Evolutionary conservation across 2,329 filamentous ascomycete genomes (phyloP).

Genomic region (Akanthomyces uredinophilus): DNA sequence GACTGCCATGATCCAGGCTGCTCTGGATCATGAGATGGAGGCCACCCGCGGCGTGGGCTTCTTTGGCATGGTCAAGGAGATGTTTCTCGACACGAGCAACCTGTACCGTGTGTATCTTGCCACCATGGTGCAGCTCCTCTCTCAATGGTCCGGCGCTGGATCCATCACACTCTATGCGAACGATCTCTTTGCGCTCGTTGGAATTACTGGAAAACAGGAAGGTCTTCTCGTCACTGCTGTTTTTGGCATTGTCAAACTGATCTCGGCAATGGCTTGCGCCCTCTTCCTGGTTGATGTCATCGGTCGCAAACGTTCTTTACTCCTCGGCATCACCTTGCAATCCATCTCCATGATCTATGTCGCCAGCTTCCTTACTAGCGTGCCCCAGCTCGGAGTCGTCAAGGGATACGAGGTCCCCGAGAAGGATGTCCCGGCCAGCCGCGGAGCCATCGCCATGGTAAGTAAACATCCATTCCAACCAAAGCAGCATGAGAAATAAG

Average conservation of each 20-base stretch:
- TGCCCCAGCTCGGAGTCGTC: conserved; percentile 52
- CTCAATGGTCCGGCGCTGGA: conserved; percentile 69
- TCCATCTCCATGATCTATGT: conserved; percentile 58
- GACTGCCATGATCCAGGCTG: conserved; percentile 57
- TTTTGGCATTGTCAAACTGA: conserved; percentile 70
- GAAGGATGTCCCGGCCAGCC: conserved; percentile 51
- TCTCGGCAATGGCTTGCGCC: conserved; percentile 62
- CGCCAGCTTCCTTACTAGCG: conserved; percentile 55
- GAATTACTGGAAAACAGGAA: conserved; percentile 62
- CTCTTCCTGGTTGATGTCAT: conserved; percentile 76
- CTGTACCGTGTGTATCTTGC: conserved; percentile 68
- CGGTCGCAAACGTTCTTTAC: conserved; percentile 64
- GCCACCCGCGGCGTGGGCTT: conserved; percentile 62
- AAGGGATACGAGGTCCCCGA: conserved; percentile 42
- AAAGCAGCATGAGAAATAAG: background rate
- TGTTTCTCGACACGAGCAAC: conserved; percentile 63
- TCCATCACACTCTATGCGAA: conserved; percentile 73
- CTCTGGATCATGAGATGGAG: conserved; percentile 66
- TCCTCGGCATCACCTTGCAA: conserved; percentile 57
- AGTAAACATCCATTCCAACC: background rate
- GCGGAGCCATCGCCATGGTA: conserved; percentile 63
- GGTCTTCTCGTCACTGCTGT: conserved; percentile 69
- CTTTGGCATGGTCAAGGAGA: conserved; percentile 61
- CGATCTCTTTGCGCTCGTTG: conserved; percentile 67
- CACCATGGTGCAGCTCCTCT: conserved; percentile 63